Conservation (phyloP, 805 yeast genomes). For the Debaryomyces maramus region DNA sequence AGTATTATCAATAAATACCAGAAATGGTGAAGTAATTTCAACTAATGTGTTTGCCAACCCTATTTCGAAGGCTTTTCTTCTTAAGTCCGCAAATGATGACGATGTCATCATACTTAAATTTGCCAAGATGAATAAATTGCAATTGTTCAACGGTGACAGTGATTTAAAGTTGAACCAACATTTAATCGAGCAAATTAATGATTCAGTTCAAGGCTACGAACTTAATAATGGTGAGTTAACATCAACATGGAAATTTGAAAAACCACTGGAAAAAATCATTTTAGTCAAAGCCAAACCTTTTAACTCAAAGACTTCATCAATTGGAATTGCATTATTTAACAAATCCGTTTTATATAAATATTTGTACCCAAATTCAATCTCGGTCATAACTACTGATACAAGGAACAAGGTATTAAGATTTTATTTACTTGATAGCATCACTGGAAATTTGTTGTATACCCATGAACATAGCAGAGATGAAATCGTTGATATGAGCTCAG, state of each 20-base stretch:
- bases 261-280: slow-evolving; percentile 17
- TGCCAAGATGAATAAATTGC: not conserved
- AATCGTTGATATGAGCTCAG: slow-evolving; percentile 36
- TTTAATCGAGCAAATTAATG: slow-evolving; percentile 13
- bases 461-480: slow-evolving; percentile 42
- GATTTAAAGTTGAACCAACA: slow-evolving; percentile 8
- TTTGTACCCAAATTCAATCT: slow-evolving; percentile 65
- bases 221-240: slow-evolving; percentile 13
- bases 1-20: slow-evolving; percentile 11
- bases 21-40: slow-evolving; percentile 16
- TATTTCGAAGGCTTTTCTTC: not conserved
- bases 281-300: slow-evolving; percentile 20
- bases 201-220: slow-evolving; percentile 22
- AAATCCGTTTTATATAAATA: slow-evolving; percentile 81
- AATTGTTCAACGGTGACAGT: not conserved
- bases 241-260: slow-evolving; percentile 32
- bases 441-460: slow-evolving; percentile 61
- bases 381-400: slow-evolving; percentile 42
- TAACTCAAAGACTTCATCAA: slow-evolving; percentile 40
- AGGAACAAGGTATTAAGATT: slow-evolving; percentile 35
- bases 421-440: slow-evolving; percentile 62
- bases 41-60: not conserved
- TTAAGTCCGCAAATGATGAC: not conserved
- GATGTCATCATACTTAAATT: not conserved
- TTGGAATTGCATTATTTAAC: slow-evolving; percentile 69